Base-by-base conservation (phyloP, 169 alveolate genomes). In the Babesia caballi region DNA sequence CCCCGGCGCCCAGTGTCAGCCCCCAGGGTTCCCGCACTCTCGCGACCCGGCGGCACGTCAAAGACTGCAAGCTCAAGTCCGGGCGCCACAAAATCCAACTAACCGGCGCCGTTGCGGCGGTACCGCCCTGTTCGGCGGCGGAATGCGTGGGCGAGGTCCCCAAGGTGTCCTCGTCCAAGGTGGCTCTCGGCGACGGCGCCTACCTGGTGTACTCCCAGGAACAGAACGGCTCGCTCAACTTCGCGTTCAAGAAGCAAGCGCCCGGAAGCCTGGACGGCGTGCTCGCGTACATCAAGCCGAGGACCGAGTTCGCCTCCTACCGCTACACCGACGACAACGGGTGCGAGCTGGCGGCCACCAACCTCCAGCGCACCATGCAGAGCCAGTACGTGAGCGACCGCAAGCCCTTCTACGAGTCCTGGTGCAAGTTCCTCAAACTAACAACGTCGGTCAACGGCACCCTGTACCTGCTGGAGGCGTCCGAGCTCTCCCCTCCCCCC, bases 401-500 rank as follows among this genome's bases (percentile, higher is more conserved):
- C 23, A 84, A 82, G 50, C 82, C 82, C 35, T 88, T 73, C 49
- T 88, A 76, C 66, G 85, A 84, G 54, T 83, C 87, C 30, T 82
- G 84, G 67, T 54, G 54, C 23, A 66, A 84, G 54, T 88, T 84
- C 40, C 53, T 88, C 54, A 83, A 84, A 36, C 46, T 84, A 28
- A 60, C 82, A 42, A 66, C 33, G 33, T 57, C 83, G 32, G 53
- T 42, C 74, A 69, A 82, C 36, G 91, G 91, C 14, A 49, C 46
- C n/a, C 36, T 84, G 32, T 88, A 88, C 51, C 69, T 88, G n/a
- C 50, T 88, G 36, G 82, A 80, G 33, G 89, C 89, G n/a, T 84
- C 83, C 32, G 76, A 54, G 5, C 70, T 82, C 28, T 77, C 85
- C 14, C 93, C 93, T 5, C 93, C 93, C 3, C 91, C 93, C 0